Evolutionary conservation across 352 stramenopile genomes (phyloP).

Genomic region (Pythium coloratum): DNA sequence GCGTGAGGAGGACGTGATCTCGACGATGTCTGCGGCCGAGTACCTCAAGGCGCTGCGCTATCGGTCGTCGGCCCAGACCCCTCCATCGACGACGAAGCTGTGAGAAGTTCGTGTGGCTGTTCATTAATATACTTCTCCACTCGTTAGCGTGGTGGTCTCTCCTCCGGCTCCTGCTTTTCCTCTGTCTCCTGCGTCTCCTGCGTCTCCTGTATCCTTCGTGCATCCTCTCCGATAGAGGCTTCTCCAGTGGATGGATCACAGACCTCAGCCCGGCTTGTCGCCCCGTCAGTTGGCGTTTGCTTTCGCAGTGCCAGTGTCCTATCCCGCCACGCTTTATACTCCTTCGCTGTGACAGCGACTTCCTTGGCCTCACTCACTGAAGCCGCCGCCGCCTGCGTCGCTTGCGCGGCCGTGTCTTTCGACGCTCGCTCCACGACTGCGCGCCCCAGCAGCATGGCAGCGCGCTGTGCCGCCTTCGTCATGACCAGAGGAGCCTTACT

Average conservation of each 20-base stretch:
- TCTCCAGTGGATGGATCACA: neutral
- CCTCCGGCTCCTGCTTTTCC: no score
- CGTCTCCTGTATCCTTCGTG: slow-evolving; percentile 1
- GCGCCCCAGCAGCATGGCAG: slow-evolving; percentile 15
- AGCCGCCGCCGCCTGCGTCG: neutral
- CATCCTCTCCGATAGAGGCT: neutral
- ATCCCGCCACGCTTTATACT: slow-evolving; percentile 24
- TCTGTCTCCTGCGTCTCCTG: no score
- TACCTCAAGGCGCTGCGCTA: slow-evolving; percentile 82
- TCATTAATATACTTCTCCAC: slow-evolving; percentile 13
- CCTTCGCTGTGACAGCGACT: neutral
- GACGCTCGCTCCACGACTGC: slow-evolving; percentile 4
- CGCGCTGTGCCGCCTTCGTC: slow-evolving; percentile 29
- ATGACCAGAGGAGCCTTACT: neutral
- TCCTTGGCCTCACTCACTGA: neutral
- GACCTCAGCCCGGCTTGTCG: neutral
- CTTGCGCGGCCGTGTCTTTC: neutral
- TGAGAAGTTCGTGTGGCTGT: slow-evolving; percentile 21
- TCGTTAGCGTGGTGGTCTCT: neutral
- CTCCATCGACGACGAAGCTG: slow-evolving; percentile 13
- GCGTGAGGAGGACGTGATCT: slow-evolving; percentile 71
- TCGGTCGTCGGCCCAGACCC: slow-evolving; percentile 25
- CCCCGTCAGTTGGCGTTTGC: neutral
- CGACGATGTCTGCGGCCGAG: slow-evolving; percentile 60
- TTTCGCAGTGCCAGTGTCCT: slow-evolving; percentile 8